A percentile compares a stretch with the other conserved stretches of the same genome.
Evolutionary conservation across 495 filamentous ascomycete genomes (phyloP).

Genomic region (Poronia punctata): DNA sequence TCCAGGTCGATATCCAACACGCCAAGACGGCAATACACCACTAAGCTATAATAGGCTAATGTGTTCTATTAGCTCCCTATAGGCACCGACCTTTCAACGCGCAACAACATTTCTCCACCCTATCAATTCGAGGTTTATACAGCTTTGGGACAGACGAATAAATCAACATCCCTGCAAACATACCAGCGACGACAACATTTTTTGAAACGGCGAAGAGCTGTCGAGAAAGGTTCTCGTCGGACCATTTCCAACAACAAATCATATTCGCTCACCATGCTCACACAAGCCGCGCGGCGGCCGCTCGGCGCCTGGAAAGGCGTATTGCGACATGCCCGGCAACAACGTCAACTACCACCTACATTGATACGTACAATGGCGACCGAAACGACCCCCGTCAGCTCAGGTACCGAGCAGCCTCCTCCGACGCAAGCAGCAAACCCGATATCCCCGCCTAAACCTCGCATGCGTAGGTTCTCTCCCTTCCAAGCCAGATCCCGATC

Average conservation of each 20-base stretch:
- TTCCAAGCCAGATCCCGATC: not conserved
- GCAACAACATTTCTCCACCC: slow-evolving; percentile 19
- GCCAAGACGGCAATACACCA: not conserved
- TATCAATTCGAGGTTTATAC: not conserved
- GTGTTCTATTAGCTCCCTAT: not conserved
- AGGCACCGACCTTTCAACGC: not conserved
- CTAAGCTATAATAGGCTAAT: not conserved
- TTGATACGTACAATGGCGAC: slow-evolving; percentile 30
- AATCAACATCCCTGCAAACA: no score
- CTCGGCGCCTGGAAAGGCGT: slow-evolving; percentile 60
- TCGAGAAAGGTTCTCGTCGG: not conserved
- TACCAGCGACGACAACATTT: slow-evolving; percentile 9
- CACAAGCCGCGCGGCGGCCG: slow-evolving; percentile 52
- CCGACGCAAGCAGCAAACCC: slow-evolving; percentile 16
- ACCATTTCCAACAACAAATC: not conserved
- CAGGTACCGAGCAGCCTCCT: slow-evolving; percentile 7
- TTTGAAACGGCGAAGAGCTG: no score
- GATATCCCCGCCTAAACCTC: slow-evolving; percentile 4
- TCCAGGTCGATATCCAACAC: slow-evolving; percentile 4
- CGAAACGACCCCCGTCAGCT: slow-evolving; percentile 15
- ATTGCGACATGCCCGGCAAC: slow-evolving; percentile 40
- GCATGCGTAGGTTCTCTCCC: slow-evolving; percentile 3
- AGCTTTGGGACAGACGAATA: no score
- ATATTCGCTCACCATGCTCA: slow-evolving; percentile 47
- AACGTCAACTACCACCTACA: slow-evolving; percentile 24